Base-by-base conservation (phyloP, 2,329 filamentous ascomycete species). In the Trichoderma atrobrunneum region DNA sequence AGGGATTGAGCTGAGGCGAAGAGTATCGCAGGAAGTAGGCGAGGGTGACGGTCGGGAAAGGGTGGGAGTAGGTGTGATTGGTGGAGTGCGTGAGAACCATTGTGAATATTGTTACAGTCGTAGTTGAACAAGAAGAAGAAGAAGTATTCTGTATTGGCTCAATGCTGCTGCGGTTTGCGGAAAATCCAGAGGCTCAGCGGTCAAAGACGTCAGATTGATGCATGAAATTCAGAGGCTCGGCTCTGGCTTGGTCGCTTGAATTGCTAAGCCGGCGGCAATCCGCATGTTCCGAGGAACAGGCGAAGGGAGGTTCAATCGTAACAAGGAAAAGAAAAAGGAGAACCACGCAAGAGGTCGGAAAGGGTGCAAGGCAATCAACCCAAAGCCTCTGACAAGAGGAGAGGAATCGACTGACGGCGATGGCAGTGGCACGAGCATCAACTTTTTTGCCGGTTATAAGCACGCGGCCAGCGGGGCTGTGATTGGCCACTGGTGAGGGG, bases 21-120 rank as follows among this genome's bases (percentile, higher is more conserved):
- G 92, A 94, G 83, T 96, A 96, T 75, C 93, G 92, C 64, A 96
- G 91, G 83, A 95, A 96, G 87, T 94, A 96, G 83, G 93, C 93
- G 81, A 96, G 91, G 63, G 93, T 94, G 74, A 96, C 93, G 80
- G 93, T 93, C 74, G 92, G 90, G 84, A 95, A 95, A 63, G 92
- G 91, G 82, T 95, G 93, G 75, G 90, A 87, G 86, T 95, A 94
- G 78, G 87, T 89, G 81, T 93, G 91, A 82, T 88, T 89, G 77
- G 89, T 90, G 69, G 87, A 88, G 81, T 89, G 88, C 7, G 87
- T 88, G 82, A 90, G 87, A 74, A 90, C 88, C 88, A 90, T 90
- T 71, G 79, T 86, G 78, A 74, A 70, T 60, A 68, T 70, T 71
- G 70, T 60, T 59, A 64, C 21, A 21, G 51, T 59, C 68, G 76